Percentiles rank a stretch among this genome's conserved stretches.
Evolutionary conservation across 1,284 basidiomycete species (phyloP).

Genomic region (Coniferiporia sulphurascens): DNA sequence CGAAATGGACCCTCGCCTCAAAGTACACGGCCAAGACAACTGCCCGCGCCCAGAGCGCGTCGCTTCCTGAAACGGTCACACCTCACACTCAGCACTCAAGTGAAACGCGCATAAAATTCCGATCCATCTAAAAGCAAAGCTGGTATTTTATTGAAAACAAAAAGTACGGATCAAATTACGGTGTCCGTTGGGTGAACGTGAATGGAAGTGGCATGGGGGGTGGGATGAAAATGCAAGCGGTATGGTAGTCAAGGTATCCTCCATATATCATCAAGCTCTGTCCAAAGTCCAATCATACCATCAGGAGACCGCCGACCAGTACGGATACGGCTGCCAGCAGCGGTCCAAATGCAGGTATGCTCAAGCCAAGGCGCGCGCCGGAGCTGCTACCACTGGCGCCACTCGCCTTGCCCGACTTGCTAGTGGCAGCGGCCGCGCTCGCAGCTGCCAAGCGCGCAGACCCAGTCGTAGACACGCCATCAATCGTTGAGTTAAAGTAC

Average conservation of each 20-base stretch:
- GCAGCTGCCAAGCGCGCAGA: slow-evolving; percentile 14
- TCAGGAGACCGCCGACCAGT: slow-evolving; percentile 13
- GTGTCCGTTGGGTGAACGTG: background rate
- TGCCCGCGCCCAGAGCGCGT: background rate
- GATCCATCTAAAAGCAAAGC: background rate
- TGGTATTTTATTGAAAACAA: background rate
- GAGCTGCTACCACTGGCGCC: background rate
- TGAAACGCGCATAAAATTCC: background rate
- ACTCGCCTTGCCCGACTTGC: background rate
- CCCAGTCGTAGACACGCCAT: slow-evolving; percentile 11
- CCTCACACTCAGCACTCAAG: background rate
- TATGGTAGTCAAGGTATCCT: too few species aligned
- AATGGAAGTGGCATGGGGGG: background rate
- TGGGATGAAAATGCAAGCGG: background rate
- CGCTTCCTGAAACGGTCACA: background rate
- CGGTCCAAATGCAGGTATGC: slow-evolving; percentile 6
- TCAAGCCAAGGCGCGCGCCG: slow-evolving; percentile 1
- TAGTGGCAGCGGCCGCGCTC: background rate
- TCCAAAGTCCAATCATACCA: slow-evolving; percentile 5
- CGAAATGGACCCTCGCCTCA: background rate
- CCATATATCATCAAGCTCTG: background rate
- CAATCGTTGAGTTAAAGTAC: slow-evolving; percentile 27
- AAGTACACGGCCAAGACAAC: background rate
- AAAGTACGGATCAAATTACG: background rate
- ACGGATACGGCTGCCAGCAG: slow-evolving; percentile 15